Base-by-base conservation (phyloP, 306 rosid genomes). In the Styphnolobium japonicum region DNA sequence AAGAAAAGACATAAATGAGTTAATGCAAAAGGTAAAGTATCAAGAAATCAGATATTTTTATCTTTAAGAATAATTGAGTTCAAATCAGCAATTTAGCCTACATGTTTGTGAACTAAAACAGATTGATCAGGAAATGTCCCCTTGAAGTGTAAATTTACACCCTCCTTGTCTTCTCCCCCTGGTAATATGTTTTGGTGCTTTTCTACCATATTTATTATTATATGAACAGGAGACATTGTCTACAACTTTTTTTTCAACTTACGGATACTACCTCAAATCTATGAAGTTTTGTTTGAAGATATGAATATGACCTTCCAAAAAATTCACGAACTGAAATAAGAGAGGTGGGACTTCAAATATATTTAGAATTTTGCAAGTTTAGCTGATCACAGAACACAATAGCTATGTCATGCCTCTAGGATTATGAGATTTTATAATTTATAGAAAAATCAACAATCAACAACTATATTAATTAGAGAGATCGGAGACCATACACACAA, bases 281-380 rank as follows among this genome's bases (percentile, higher is more conserved):
- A 25, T 11, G 15, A 66, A 36, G 34, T 64, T 4, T 22, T 45
- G n/a, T 21, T 21, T 33, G 62, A 67, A 57, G 63, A 23, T 71
- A 60, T 82, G 53, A 71, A 77, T 33, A 71, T 58, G 68, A 48
- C 51, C 42, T 68, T 22, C n/a, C 18, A n/a, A 68, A 58, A 75
- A 10, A 67, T 48, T 37, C 25, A 57, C 33, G 46, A 39, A 63
- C 68, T 15, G 9, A 75, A 71, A 63, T 33, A 53, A 8, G 40
- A 64, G 39, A 63, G 37, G 29, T 5, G 9, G 55, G 51, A 45
- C 46, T 56, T 57, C n/a, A 34, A 52, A 45, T 8, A 23, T 34
- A 45, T 39, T 46, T 60, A 49, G 42, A 75, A 68, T 39, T 75
- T 69, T n/a, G 52, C 33, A 81, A 7, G 43, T 8, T 27, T 21